Evolutionary conservation across 1,284 basidiomycete genomes (phyloP).

Genomic region (Hemileia vastatrix): DNA sequence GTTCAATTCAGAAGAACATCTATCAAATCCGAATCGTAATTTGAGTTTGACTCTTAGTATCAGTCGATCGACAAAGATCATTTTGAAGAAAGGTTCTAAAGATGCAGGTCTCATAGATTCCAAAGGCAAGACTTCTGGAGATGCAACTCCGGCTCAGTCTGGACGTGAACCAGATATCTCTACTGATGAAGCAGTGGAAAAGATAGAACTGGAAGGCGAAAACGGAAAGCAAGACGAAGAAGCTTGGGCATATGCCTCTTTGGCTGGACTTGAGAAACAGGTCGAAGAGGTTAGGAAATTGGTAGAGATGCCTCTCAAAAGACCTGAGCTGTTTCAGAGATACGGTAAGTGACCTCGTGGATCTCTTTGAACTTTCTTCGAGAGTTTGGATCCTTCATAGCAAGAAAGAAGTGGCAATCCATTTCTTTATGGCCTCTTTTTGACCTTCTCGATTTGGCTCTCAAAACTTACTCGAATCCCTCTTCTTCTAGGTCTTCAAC

Average conservation of each 20-base stretch:
- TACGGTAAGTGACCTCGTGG: conserved; percentile 56
- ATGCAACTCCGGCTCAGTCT: not conserved
- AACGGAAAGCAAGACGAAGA: not conserved
- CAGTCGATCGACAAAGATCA: not conserved
- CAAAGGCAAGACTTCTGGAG: not conserved
- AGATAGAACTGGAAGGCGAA: not conserved
- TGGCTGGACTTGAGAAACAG: conserved; percentile 81
- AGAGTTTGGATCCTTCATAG: not conserved
- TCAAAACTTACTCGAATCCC: not conserved
- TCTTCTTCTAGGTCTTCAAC: conserved; percentile 26
- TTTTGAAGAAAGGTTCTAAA: not conserved
- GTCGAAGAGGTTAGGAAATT: conserved; percentile 81
- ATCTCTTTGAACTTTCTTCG: not conserved
- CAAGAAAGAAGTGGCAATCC: not conserved
- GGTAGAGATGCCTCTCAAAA: conserved; percentile 84
- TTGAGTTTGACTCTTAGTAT: not conserved
- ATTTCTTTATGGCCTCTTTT: not conserved
- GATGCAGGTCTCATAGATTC: not conserved
- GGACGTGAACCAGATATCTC: not conserved
- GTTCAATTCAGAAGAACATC: not conserved
- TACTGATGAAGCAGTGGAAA: not conserved
- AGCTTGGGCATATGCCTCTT: conserved; percentile 50
- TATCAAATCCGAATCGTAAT: not conserved
- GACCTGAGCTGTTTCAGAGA: conserved; percentile 76
- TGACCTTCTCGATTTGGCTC: not conserved